Evolutionary conservation across 192 early-diverging fungal species (phyloP), one percentile per base, ranked within the genome.

Genomic region (Gigaspora rosea): DNA sequence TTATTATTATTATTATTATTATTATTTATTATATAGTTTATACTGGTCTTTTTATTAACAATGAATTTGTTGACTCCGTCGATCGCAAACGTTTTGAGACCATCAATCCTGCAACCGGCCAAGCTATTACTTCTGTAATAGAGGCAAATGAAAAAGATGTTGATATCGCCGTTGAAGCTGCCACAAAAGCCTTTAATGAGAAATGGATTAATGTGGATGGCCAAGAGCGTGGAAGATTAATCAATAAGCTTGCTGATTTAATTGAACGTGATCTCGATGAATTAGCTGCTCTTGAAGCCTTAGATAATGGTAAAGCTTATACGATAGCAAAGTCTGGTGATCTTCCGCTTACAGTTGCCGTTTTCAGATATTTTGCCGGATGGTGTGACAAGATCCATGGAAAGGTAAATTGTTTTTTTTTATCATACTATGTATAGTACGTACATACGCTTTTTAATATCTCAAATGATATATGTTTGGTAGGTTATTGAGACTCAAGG

Each of bases 281-380:
- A 47, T 52, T 93, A 18, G 86, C 88, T 1, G 79, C 76, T 11
- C 78, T 93, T 32, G 94, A 95, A 80, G 86, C 91, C 3, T 81
- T 83, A 48, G 95, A 95, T 79, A 93, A 94, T 70, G 95, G 94
- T 27, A 95, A 94, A 79, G 88, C 90, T 8, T 79, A 94, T 57
- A 73, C 71, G 36, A 80, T 90, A 10, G 88, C 93, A 20, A 79
- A 83, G 11, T 51, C 54, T 18, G 78, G 86, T 16, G 94, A 95
- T 72, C 88, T 96, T 35, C 86, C 88, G 3, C 79, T 80, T 56
- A 82, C 88, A 16, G 81, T 90, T 18, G 81, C 82, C 20, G 88
- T 87, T 71, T 88, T 94, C 81, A 86, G 93, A 75, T 93, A 94
- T 85, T 96, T 89, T 87, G 92, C 95, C 8, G 85, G 89, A 27